Conservation (phyloP, 306 rosid species). For the Rosa persica region DNA sequence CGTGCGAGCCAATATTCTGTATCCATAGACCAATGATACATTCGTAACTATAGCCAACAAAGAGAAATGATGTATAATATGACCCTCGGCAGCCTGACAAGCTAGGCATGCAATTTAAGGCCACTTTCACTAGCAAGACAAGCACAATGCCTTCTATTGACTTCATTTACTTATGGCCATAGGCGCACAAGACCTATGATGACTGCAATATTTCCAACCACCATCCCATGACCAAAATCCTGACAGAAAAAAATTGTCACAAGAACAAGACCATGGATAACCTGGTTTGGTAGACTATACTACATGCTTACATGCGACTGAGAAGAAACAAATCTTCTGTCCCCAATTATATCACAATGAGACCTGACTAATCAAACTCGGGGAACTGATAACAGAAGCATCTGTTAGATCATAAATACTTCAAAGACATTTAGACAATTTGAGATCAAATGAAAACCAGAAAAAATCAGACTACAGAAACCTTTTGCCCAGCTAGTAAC, state of each 20-base stretch:
- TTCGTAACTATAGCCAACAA: not conserved
- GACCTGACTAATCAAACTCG: conserved; percentile 29
- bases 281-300: not conserved
- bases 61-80: not conserved
- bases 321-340: conserved; percentile 25
- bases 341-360: conserved; percentile 10
- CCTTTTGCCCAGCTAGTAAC: conserved; percentile 38
- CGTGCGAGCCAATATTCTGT: no score
- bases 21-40: not conserved
- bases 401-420: conserved; percentile 41
- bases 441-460: conserved; percentile 39
- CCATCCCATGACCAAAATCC: conserved; percentile 1
- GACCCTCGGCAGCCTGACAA: not conserved
- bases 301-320: conserved; percentile 16
- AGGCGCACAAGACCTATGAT: not conserved
- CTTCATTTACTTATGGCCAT: not conserved
- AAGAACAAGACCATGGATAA: not conserved
- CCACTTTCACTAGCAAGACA: not conserved
- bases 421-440: conserved; percentile 34
- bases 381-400: conserved; percentile 34
- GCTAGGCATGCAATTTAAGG: not conserved
- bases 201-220: not conserved
- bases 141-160: not conserved
- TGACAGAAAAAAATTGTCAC: not conserved
- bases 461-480: conserved; percentile 44